Base-by-base conservation (phyloP, 208 protist genomes). In the Herpetomonas tarakana region DNA sequence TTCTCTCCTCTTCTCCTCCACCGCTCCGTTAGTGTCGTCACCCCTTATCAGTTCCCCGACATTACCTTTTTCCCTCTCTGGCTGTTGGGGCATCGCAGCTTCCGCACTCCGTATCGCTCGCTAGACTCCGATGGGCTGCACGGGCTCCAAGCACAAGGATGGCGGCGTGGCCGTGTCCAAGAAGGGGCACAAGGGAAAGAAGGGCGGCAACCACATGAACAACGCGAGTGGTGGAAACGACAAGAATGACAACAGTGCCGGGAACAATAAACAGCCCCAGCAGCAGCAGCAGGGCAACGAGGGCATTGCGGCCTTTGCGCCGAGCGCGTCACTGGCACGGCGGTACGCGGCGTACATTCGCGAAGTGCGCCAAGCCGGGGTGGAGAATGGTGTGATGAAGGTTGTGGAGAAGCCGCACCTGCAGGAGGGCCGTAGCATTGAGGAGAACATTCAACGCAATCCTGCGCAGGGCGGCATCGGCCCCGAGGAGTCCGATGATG, bases 81-180 rank as follows among this genome's bases (percentile, higher is more conserved):
- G n/a, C n/a, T n/a, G n/a, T n/a, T n/a, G n/a, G n/a, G n/a, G n/a
- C n/a, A 25, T 50, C n/a, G n/a, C n/a, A n/a, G n/a, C n/a, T n/a
- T n/a, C n/a, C n/a, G n/a, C n/a, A n/a, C n/a, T n/a, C n/a, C n/a
- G n/a, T n/a, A n/a, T n/a, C n/a, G n/a, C n/a, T n/a, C n/a, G n/a
- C n/a, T n/a, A n/a, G n/a, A 26, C 46, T 9, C 22, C 12, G n/a
- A 75, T 75, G 68, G 68, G 68, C 22, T 75, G 68, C 30, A 65
- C 52, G 1, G 50, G 58, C 22, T 75, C 62, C 22, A 75, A 75
- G 49, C 31, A 27, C n/a, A 22, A 53, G 26, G 12, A 59, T 27
- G 35, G 59, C 35, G 16, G 31, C 53, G 55, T 30, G n/a, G 62
- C 7, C 29, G 31, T 2, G 21, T 21, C 9, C 49, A 45, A 31